Evolutionary conservation across 1,284 basidiomycete species (phyloP), one percentile per base, ranked within the genome.

Genomic region (Melampsora americana): DNA sequence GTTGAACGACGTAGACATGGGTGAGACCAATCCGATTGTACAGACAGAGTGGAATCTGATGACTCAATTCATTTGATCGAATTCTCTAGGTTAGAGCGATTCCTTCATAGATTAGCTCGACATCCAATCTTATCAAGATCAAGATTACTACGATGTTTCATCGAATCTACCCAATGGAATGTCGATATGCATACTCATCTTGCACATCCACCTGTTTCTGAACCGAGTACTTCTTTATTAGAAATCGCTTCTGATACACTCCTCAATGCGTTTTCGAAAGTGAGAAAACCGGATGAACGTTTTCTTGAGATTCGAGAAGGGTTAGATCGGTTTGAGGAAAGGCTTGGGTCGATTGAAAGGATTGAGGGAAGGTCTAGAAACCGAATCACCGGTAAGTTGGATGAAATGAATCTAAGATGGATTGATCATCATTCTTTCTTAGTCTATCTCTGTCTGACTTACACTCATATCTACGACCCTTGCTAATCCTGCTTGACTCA

Each of bases 161-260:
- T 99, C 74, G 92, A 94, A 82, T 96, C 93, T 14, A 91, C 91
- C 53, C 95, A 99, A 92, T 99, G 95, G 95, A 90, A 92, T 81
- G 93, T 96, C n/a, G 89, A 90, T 80, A 96, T 95, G 91, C 93
- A 96, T 83, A 91, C 92, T 81, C 92, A 95, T 80, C 86, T 92
- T 69, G 91, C 92, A 5, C 91, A 93, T 81, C 93, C 92, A 1
- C 92, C 92, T 26, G 87, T 87, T 16, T 89, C 90, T 16, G 92
- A 94, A 80, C 87, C 89, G 11, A 86, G 89, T 1, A 73, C 89
- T 0, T 89, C 91, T n/a, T 85, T 97, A 59, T 89, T 96, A 75
- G 95, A 99, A 84, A 94, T 92, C 79, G 86, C 99, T 70, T 95
- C 93, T 56, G 95, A 99, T 83, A 94, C 93, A 16, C 88, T 99